Evolutionary conservation across 1,139 yeast species (phyloP), one percentile per base, ranked within the genome.

Genomic region (Sugiyamaella grinbergsii): DNA sequence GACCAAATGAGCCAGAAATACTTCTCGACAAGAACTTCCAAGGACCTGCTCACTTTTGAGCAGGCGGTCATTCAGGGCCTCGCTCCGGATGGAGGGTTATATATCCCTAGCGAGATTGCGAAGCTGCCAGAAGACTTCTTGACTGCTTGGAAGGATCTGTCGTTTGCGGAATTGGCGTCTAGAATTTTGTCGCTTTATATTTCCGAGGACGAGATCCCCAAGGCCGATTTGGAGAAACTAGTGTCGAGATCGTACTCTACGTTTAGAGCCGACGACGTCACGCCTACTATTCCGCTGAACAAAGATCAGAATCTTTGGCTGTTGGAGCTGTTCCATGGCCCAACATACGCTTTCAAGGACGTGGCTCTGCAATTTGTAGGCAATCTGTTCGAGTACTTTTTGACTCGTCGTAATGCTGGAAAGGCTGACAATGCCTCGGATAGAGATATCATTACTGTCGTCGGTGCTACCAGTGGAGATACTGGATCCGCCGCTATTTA

Each of bases 401-500:
- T 93, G 64, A 76, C 79, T 54, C 84, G 96, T 71, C 79, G 81
- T 62, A 93, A 93, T 66, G 76, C 78, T 28, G 80, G 77, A 42
- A 80, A 84, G 65, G 72, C 79, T 37, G 80, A 74, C 22, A 61
- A 62, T 29, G 77, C 72, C 28, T 77, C 77, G 51, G 77, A 80
- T 57, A 79, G 94, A 64, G 94, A 89, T 62, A 80, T 81, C 56
- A 78, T 93, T 62, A 93, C 99, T 34, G 98, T 93, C 58, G 96
- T 93, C 54, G 99, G 99, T 63, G 99, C 99, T 40, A 93, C 99
- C 23, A 87, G 96, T 49, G 99, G 99, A 64, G 99, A 93, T 67
- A 93, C 99, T 42, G 99, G 99, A 49, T 87, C 96, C 44, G 99
- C 99, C 49, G 98, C 99, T 56, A 93, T 93, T 60, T 93, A 93